phyloP scores from a whole-genome alignment of 306 rosid genomes.

The Citrullus colocynthis region DNA sequence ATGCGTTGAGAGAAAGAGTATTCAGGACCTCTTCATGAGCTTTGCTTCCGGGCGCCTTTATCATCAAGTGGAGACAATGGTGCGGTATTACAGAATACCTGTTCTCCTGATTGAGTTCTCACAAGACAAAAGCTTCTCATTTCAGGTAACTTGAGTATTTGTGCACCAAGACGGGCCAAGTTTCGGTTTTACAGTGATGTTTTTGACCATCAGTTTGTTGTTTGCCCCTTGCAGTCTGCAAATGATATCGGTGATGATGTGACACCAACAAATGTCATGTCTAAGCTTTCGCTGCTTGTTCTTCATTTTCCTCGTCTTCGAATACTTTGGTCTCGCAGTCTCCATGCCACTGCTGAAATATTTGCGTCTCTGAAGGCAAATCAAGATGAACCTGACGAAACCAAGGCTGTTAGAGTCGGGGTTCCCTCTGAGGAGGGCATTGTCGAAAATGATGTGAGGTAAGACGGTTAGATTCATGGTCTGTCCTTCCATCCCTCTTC shows the following conservation, averaged over 20 bases:
- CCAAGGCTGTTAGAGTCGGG: slow-evolving; percentile 83
- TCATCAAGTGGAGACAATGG: slow-evolving; percentile 92
- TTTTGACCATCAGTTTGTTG: slow-evolving; percentile 2
- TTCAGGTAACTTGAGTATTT: slow-evolving; percentile 50
- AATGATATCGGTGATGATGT: slow-evolving; percentile 93
- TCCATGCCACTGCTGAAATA: slow-evolving; percentile 89
- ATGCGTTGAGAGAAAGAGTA: slow-evolving; percentile 97
- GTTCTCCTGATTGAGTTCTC: slow-evolving; percentile 92
- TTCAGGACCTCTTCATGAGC: slow-evolving; percentile 94
- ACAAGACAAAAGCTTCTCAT: slow-evolving; percentile 91
- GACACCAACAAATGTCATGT: slow-evolving; percentile 76
- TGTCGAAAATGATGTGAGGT: slow-evolving; percentile 86
- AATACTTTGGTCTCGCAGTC: slow-evolving; percentile 90
- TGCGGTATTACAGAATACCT: slow-evolving; percentile 86
- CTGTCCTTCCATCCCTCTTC: too few relatives aligned
- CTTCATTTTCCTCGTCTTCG: slow-evolving; percentile 87
- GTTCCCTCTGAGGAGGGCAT: slow-evolving; percentile 93
- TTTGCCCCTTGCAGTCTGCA: slow-evolving; percentile 58
- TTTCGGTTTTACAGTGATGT: slow-evolving; percentile 6
- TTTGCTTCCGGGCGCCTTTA: slow-evolving; percentile 96
- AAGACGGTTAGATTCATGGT: not conserved
- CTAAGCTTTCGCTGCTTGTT: slow-evolving; percentile 80
- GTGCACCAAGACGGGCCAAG: not conserved
- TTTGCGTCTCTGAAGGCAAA: slow-evolving; percentile 78
- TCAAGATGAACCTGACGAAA: slow-evolving; percentile 87